Conservation (phyloP, 2,329 filamentous ascomycete genomes). For the Exophiala sp. region DNA sequence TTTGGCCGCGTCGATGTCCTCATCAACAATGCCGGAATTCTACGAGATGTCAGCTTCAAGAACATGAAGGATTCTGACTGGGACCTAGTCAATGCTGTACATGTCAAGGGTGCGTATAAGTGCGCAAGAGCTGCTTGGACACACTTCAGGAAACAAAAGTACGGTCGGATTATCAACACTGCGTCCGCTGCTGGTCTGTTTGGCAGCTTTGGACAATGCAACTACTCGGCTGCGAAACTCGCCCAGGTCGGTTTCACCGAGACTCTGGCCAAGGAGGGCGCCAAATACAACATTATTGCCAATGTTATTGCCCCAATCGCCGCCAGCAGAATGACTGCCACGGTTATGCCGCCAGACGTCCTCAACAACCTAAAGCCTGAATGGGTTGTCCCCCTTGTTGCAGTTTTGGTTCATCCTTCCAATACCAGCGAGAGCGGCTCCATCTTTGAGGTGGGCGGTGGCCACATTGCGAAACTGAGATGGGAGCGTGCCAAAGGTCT, state of each 20-base stretch:
- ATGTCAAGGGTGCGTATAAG: conserved; percentile 92
- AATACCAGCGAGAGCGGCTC: conserved; percentile 76
- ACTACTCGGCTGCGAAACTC: conserved; percentile 96
- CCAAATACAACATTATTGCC: conserved; percentile 94
- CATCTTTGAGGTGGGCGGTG: conserved; percentile 91
- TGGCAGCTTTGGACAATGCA: conserved; percentile 90
- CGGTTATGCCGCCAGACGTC: conserved; percentile 90
- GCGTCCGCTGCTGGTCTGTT: conserved; percentile 93
- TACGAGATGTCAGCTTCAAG: conserved; percentile 94
- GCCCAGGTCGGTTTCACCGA: conserved; percentile 95
- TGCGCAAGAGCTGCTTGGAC: conserved; percentile 92
- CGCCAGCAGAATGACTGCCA: conserved; percentile 91
- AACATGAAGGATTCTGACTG: conserved; percentile 97
- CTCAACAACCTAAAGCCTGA: conserved; percentile 80
- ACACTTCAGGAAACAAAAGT: conserved; percentile 98
- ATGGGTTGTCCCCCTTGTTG: conserved; percentile 91
- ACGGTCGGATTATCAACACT: conserved; percentile 92
- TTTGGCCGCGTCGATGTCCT: conserved; percentile 77
- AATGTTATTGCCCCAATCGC: conserved; percentile 96
- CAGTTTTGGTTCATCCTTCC: conserved; percentile 76
- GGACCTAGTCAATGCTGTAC: conserved; percentile 89
- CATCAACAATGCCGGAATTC: conserved; percentile 96
- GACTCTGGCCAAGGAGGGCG: conserved; percentile 93
- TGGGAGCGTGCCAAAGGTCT: conserved; percentile 92
- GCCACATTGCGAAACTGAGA: conserved; percentile 83